Percentiles rank a stretch among this genome's conserved stretches.
Evolutionary conservation across 1,139 yeast genomes (phyloP).

Genomic region (Wickerhamomyces sp.): DNA sequence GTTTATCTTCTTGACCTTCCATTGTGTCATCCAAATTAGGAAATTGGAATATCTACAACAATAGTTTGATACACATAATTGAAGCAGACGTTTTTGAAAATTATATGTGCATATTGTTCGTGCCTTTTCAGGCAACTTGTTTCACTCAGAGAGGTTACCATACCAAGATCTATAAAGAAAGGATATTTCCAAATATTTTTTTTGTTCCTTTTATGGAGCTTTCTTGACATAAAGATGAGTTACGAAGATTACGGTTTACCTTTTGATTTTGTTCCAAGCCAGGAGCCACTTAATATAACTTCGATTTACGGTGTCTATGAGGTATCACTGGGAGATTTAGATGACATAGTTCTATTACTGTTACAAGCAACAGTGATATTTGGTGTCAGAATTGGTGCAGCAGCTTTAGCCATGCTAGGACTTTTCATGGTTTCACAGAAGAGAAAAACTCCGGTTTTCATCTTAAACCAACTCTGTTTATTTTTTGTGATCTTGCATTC

Average conservation of each 20-base stretch:
- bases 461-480: constrained; percentile 60
- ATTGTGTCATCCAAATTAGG: background rate
- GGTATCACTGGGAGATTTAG: constrained; percentile 28
- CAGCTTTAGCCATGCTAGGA: constrained; percentile 33
- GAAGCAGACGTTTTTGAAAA: background rate
- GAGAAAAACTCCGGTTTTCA: constrained; percentile 61
- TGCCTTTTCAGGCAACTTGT: background rate
- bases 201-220: background rate
- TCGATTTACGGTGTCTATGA: constrained; percentile 25
- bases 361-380: constrained; percentile 32
- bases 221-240: constrained; percentile 1
- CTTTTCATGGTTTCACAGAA: constrained; percentile 41
- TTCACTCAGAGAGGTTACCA: background rate
- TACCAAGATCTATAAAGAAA: background rate
- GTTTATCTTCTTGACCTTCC: background rate
- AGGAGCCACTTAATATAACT: constrained; percentile 29
- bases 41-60: background rate
- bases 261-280: constrained; percentile 19
- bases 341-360: constrained; percentile 19
- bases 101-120: background rate
- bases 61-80: background rate
- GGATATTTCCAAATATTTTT: background rate
- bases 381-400: constrained; percentile 41
- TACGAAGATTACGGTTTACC: constrained; percentile 4
- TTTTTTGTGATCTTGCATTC: constrained; percentile 53